These are phyloP conservation scores for Arabidopsis thaliana DNA, from an alignment of 345 rosid genomes.

Conservation along the genomic window TAIR10.1 NC_003074.8:702001-702500, in stretches of 20 bases:
- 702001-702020: conserved; percentile 6
- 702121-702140: conserved; percentile 70
- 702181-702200: conserved; percentile 76
- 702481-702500: conserved; percentile 1
- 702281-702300: conserved; percentile 94
- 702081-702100: conserved; percentile 88
- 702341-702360: conserved; percentile 99
- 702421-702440: conserved; percentile 22
- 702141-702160: conserved; percentile 83
- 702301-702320: conserved; percentile 94
- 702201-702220: conserved; percentile 70
- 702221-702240: conserved; percentile 64
- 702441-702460: conserved; percentile 9
- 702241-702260: conserved; percentile 75
- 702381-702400: conserved; percentile 96
- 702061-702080: conserved; percentile 86
- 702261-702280: conserved; percentile 90
- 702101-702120: conserved; percentile 58
- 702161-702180: conserved; percentile 68
- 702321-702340: conserved; percentile 76
- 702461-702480: conserved; percentile 10
- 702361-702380: conserved; percentile 69
- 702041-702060: conserved; percentile 89
- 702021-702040: conserved; percentile 73
- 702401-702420: conserved; percentile 57